phyloP scores from a whole-genome alignment of 2,329 filamentous ascomycete genomes.

The Pseudocercospora fuligena region DNA sequence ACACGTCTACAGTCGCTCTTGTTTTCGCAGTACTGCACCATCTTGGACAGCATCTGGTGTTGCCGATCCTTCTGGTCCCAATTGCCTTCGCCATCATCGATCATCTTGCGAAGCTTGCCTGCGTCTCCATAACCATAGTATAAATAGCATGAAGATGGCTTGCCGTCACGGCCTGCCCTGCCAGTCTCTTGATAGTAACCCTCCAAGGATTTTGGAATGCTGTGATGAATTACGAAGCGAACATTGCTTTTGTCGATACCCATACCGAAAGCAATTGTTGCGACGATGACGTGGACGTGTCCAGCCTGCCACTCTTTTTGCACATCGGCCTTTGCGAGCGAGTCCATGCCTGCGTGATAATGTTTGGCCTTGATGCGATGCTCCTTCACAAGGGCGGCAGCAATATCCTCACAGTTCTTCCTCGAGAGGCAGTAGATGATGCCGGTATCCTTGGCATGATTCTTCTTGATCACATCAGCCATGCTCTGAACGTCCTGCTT shows the following conservation, averaged over 20 bases:
- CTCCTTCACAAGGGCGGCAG: slow-evolving; percentile 65
- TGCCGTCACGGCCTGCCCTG: slow-evolving; percentile 88
- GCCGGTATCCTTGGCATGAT: slow-evolving; percentile 74
- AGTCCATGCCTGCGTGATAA: slow-evolving; percentile 81
- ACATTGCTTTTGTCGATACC: slow-evolving; percentile 99
- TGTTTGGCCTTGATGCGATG: slow-evolving; percentile 74
- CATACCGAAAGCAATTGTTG: slow-evolving; percentile 99
- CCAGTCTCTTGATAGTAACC: slow-evolving; percentile 99
- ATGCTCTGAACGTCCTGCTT: slow-evolving; percentile 59
- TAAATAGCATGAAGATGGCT: slow-evolving; percentile 84
- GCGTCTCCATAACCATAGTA: slow-evolving; percentile 85
- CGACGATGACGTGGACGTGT: slow-evolving; percentile 84
- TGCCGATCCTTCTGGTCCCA: slow-evolving; percentile 82
- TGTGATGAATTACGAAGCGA: slow-evolving; percentile 93
- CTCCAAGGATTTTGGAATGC: slow-evolving; percentile 90
- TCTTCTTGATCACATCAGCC: slow-evolving; percentile 69
- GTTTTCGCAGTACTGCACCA: slow-evolving; percentile 90
- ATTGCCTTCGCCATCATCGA: slow-evolving; percentile 79
- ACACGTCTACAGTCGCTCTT: slow-evolving; percentile 82
- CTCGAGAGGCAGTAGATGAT: slow-evolving; percentile 93
- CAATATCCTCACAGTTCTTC: slow-evolving; percentile 80
- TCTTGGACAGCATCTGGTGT: slow-evolving; percentile 79
- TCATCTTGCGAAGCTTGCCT: slow-evolving; percentile 75
- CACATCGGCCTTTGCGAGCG: slow-evolving; percentile 69
- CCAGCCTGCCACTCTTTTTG: slow-evolving; percentile 85